phyloP scores from a whole-genome alignment of 768 basidiomycete genomes.

The Boletellus emodensis region DNA sequence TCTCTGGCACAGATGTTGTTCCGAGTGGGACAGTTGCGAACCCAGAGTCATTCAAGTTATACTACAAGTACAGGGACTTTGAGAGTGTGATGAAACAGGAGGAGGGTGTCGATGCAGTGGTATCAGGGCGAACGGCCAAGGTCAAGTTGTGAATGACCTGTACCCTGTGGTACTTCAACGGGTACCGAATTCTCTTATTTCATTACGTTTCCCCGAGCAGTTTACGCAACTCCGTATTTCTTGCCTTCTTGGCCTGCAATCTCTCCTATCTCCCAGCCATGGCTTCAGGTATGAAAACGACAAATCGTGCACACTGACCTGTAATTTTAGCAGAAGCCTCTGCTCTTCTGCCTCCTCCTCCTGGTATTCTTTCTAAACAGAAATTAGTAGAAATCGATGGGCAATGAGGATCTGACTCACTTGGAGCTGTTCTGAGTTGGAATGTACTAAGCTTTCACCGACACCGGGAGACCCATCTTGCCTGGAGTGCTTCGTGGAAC shows the following conservation, averaged over 20 bases:
- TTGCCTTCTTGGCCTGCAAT: conserved; percentile 3
- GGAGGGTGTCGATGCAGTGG: conserved; percentile 5
- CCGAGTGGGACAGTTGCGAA: conserved; percentile 77
- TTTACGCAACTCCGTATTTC: conserved; percentile 10
- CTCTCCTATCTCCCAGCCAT: not conserved
- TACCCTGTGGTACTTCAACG: not conserved
- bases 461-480: not conserved
- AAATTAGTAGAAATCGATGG: not conserved
- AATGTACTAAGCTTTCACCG: not conserved
- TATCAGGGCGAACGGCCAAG: not conserved
- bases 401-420: not conserved
- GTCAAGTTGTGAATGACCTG: conserved; percentile 11
- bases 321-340: conserved; percentile 11
- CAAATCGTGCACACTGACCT: not conserved
- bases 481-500: not conserved
- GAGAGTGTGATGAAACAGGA: conserved; percentile 29
- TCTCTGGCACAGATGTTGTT: conserved; percentile 59
- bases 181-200: not conserved
- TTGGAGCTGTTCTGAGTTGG: not conserved
- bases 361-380: conserved; percentile 6
- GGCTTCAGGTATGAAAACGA: not conserved
- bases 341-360: conserved; percentile 13
- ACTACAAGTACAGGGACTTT: conserved; percentile 59
- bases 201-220: conserved; percentile 9
- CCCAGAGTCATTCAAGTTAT: conserved; percentile 59